phyloP scores from a whole-genome alignment of 2,329 filamentous ascomycete genomes.

The Fusarium miscanthi region DNA sequence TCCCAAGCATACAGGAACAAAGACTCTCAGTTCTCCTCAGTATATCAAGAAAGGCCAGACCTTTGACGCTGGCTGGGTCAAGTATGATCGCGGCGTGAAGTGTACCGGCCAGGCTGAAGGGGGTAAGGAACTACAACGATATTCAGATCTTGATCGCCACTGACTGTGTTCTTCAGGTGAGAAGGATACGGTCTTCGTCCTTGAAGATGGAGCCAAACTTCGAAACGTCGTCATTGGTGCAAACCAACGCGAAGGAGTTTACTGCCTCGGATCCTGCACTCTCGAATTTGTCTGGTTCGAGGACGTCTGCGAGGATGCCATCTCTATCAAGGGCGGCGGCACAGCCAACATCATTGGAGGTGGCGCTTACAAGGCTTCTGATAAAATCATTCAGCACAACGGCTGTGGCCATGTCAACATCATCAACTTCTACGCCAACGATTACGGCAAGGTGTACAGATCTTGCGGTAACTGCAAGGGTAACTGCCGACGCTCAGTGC shows the following conservation, averaged over 20 bases:
- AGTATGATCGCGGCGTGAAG: conserved; percentile 54
- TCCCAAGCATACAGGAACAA: conserved; percentile 45
- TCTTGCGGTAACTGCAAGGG: conserved; percentile 44
- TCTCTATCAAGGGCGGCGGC: conserved; percentile 41
- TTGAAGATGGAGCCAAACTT: conserved; percentile 55
- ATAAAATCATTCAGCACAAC: conserved; percentile 62
- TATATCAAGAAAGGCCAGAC: conserved; percentile 44
- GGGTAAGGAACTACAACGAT: conserved; percentile 40
- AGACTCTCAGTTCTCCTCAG: conserved; percentile 46
- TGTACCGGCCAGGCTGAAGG: conserved; percentile 59
- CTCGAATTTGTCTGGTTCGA: conserved; percentile 62
- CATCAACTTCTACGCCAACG: conserved; percentile 52
- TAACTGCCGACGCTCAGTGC: conserved; percentile 56
- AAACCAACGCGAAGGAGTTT: conserved; percentile 59
- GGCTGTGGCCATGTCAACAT: conserved; percentile 57
- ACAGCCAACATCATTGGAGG: conserved; percentile 55
- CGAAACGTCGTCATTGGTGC: conserved; percentile 59
- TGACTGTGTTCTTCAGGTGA: background rate
- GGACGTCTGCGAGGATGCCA: conserved; percentile 55
- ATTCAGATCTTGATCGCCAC: background rate
- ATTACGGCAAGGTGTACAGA: conserved; percentile 58
- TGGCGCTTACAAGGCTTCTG: conserved; percentile 56
- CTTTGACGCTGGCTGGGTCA: conserved; percentile 49
- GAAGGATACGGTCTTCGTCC: conserved; percentile 55
- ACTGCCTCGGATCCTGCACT: conserved; percentile 57